These are phyloP conservation scores for Orobanche coerulescens DNA, from an alignment of 257 asterid genomes.

Conservation along the genomic window DNA sequence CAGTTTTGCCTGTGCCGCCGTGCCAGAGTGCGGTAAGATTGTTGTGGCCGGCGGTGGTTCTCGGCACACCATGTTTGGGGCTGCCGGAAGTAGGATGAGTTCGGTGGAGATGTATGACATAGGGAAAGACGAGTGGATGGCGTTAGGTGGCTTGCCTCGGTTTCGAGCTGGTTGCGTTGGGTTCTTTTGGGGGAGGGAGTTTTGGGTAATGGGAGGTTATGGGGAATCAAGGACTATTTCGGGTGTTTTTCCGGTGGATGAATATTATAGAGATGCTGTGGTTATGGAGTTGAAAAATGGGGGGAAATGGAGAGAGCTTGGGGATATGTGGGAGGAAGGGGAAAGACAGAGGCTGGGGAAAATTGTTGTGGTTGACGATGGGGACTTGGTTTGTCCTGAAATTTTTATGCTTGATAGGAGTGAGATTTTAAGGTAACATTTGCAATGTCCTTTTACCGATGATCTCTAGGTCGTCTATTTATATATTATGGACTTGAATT, in stretches of 20 bases:
- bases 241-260: constrained; percentile 85
- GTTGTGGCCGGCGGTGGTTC: constrained; percentile 96
- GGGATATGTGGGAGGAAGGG: constrained; percentile 97
- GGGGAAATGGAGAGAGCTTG: constrained; percentile 84
- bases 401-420: constrained; percentile 72
- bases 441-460: neutral
- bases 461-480: neutral
- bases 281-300: constrained; percentile 76
- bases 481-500: neutral
- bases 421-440: constrained; percentile 63
- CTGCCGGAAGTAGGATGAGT: constrained; percentile 85
- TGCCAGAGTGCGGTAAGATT: constrained; percentile 46
- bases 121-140: constrained; percentile 73
- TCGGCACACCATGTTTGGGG: constrained; percentile 81
- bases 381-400: constrained; percentile 38
- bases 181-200: constrained; percentile 64
- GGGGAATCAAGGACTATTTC: constrained; percentile 80
- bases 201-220: constrained; percentile 99
- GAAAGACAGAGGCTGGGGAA: constrained; percentile 72
- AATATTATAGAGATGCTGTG: constrained; percentile 70
- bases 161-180: constrained; percentile 94
- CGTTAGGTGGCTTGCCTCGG: constrained; percentile 84
- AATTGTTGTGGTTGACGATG: constrained; percentile 57
- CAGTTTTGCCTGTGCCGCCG: constrained; percentile 80
- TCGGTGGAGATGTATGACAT: constrained; percentile 94